Percentiles rank a stretch among this genome's conserved stretches.
Evolutionary conservation across 202 grass and related monocot species (phyloP).

Genomic region (Carex arenaria): DNA sequence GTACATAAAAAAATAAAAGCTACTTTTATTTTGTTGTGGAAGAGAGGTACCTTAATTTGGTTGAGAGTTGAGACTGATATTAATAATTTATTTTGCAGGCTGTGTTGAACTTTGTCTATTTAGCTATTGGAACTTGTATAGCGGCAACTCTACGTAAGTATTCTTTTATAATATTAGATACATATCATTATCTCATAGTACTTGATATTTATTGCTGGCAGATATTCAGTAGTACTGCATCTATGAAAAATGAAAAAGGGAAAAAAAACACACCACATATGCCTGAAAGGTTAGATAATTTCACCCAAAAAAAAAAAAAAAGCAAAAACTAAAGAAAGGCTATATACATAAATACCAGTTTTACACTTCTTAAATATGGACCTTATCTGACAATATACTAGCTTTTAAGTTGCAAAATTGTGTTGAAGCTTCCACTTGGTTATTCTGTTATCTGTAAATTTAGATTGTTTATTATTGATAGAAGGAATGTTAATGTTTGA

Average conservation of each 20-base stretch:
- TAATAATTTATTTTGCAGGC: slow-evolving; percentile 32
- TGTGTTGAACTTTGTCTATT: slow-evolving; percentile 61
- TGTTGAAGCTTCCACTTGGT: not conserved
- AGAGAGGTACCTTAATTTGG: too few relatives aligned
- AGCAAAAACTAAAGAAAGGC: not conserved
- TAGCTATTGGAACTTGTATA: slow-evolving; percentile 43
- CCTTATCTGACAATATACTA: not conserved
- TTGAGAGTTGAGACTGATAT: not conserved
- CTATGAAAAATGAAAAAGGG: not conserved
- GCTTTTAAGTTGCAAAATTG: not conserved
- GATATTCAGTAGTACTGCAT: not conserved
- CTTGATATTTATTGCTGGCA: not conserved
- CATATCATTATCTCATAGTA: not conserved
- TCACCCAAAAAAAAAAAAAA: not conserved
- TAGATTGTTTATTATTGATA: not conserved
- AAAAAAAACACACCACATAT: not conserved
- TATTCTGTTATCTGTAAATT: not conserved
- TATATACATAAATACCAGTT: not conserved
- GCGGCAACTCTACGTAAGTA: slow-evolving; percentile 64
- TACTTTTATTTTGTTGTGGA: not conserved
- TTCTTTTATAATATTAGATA: not conserved
- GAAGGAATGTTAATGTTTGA: not conserved
- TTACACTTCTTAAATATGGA: not conserved
- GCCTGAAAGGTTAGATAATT: not conserved
- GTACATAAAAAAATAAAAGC: not conserved